These are phyloP conservation scores for Thymus quinquecostatus DNA, from an alignment of 257 asterid genomes.

Conservation along the genomic window DNA sequence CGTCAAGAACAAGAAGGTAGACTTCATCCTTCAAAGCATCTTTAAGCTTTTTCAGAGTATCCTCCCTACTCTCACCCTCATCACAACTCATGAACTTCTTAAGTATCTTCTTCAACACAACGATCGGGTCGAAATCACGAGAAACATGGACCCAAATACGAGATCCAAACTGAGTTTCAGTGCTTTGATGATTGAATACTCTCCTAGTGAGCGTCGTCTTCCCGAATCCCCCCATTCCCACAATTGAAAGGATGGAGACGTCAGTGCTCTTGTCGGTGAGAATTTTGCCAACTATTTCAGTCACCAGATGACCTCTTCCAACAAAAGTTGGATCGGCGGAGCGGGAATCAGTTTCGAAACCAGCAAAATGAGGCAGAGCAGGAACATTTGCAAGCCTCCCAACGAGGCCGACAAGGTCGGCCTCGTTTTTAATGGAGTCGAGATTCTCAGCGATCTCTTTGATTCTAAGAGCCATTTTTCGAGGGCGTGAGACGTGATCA, in stretches of 20 bases:
- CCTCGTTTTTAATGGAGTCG: too few species aligned
- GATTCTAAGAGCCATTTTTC: too few species aligned
- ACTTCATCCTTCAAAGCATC: not conserved
- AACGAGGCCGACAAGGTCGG: too few species aligned
- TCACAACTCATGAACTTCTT: not conserved
- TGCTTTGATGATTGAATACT: not conserved
- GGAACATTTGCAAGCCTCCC: too few species aligned
- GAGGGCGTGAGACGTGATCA: too few species aligned
- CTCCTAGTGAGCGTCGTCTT: not conserved
- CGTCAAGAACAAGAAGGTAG: not conserved
- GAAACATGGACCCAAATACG: not conserved
- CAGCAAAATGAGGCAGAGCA: too few species aligned
- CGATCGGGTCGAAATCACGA: not conserved
- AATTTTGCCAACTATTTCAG: not conserved
- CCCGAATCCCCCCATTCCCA: slow-evolving; percentile 8
- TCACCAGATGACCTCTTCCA: not conserved
- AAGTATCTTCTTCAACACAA: not conserved
- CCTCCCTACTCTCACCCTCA: not conserved
- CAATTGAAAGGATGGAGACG: not conserved
- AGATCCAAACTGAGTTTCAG: not conserved
- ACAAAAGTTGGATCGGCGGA: not conserved
- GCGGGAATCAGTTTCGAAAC: not conserved
- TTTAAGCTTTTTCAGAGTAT: not conserved
- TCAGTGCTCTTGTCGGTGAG: not conserved
- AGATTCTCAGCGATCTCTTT: too few species aligned